Evolutionary conservation across 2,329 filamentous ascomycete genomes (phyloP).

Genomic region (Colletotrichum euphorbiae): DNA sequence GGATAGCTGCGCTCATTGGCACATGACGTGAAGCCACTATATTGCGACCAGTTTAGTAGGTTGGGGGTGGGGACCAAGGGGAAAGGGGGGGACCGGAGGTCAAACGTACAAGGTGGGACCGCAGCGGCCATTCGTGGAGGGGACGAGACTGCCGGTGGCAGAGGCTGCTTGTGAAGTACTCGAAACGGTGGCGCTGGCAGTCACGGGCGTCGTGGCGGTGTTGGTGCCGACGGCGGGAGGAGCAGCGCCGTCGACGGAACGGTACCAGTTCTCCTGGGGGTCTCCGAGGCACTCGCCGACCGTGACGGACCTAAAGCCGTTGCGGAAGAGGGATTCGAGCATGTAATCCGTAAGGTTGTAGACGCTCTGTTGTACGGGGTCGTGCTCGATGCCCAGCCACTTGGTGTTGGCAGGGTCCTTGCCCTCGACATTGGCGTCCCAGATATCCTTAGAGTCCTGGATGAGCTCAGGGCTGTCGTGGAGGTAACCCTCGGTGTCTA

Average conservation of each 20-base stretch:
- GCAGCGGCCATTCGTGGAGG: conserved; percentile 46
- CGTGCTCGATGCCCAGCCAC: conserved; percentile 50
- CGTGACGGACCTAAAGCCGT: conserved; percentile 57
- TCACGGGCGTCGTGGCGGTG: conserved; percentile 1
- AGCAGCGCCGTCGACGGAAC: conserved; percentile 44
- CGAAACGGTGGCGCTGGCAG: conserved; percentile 1
- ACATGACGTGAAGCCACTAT: conserved; percentile 42
- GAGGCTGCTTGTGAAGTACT: conserved; percentile 18
- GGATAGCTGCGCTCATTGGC: conserved; percentile 37
- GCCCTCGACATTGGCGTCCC: conserved; percentile 49
- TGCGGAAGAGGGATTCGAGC: conserved; percentile 50
- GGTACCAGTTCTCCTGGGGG: conserved; percentile 65
- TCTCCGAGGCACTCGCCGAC: conserved; percentile 68
- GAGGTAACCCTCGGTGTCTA: conserved; percentile 52
- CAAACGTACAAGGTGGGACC: conserved; percentile 39
- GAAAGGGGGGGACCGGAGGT: no score
- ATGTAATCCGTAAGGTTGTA: conserved; percentile 53
- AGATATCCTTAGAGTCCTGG: conserved; percentile 51
- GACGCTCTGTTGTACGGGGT: conserved; percentile 55
- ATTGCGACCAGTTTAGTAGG: no score
- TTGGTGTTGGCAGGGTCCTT: conserved; percentile 44
- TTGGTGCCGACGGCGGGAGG: not conserved
- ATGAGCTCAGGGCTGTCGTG: conserved; percentile 48
- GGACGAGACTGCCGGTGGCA: conserved; percentile 33
- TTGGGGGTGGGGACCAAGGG: no score